Percentiles rank a stretch among this genome's conserved stretches.
These are phyloP conservation scores for Phytophthora sansomeana DNA, from an alignment of 352 stramenopile genomes.

Conservation along the genomic window DNA sequence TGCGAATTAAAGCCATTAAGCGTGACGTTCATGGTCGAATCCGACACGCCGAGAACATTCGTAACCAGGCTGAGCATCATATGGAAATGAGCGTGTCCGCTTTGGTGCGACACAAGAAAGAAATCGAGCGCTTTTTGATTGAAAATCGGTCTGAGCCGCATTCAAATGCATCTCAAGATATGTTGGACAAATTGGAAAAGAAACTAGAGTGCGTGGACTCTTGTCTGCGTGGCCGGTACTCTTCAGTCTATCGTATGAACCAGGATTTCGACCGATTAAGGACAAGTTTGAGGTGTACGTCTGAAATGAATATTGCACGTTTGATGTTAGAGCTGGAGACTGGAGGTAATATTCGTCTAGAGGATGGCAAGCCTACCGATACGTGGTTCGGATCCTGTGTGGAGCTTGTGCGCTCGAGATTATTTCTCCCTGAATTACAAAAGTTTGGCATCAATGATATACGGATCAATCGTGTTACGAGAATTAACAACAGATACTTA, in stretches of 20 bases:
- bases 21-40: constrained; percentile 72
- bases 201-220: constrained; percentile 54
- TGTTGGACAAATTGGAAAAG: constrained; percentile 34
- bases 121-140: constrained; percentile 64
- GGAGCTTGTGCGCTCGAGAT: constrained; percentile 79
- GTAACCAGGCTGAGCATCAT: constrained; percentile 56
- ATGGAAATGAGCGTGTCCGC: constrained; percentile 53
- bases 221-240: constrained; percentile 52
- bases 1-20: constrained; percentile 93
- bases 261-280: constrained; percentile 66
- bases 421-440: constrained; percentile 65
- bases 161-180: constrained; percentile 19
- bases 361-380: constrained; percentile 85
- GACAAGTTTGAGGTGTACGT: constrained; percentile 52
- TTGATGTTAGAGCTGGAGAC: constrained; percentile 92
- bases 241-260: constrained; percentile 58
- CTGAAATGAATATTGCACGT: constrained; percentile 80
- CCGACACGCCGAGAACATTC: constrained; percentile 53
- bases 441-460: constrained; percentile 71
- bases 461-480: constrained; percentile 81
- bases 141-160: constrained; percentile 9
- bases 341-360: constrained; percentile 91
- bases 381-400: constrained; percentile 88
- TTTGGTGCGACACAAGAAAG: constrained; percentile 67
- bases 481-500: constrained; percentile 91